These are phyloP conservation scores for Fusarium guadeloupense DNA, from an alignment of 2,329 filamentous ascomycete species.

Conservation along the genomic window DNA sequence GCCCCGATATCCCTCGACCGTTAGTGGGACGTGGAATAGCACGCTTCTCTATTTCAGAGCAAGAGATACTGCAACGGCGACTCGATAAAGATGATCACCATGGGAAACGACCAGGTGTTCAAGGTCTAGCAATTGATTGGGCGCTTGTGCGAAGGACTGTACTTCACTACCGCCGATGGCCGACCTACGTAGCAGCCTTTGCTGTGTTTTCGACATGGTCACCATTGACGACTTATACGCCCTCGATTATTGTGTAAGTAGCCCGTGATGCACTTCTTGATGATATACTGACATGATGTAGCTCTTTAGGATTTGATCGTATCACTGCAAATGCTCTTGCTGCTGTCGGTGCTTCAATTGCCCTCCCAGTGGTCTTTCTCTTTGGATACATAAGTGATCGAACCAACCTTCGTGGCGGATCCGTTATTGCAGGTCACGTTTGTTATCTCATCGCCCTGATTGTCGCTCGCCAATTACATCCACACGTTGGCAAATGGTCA, in stretches of 20 bases:
- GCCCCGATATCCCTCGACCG: neutral
- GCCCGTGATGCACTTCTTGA: no score
- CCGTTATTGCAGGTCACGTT: constrained; percentile 7
- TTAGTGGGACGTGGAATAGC: neutral
- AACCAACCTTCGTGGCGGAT: constrained; percentile 45
- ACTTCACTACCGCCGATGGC: constrained; percentile 21
- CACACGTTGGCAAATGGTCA: constrained; percentile 57
- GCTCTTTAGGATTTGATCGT: constrained; percentile 55
- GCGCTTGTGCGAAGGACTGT: constrained; percentile 10
- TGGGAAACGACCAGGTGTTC: constrained; percentile 44
- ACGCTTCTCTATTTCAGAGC: neutral
- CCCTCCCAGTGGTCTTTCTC: constrained; percentile 57
- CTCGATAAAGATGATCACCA: constrained; percentile 42
- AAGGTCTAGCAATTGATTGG: constrained; percentile 35
- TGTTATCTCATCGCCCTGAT: constrained; percentile 8
- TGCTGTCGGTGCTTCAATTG: constrained; percentile 52
- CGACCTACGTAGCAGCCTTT: constrained; percentile 19
- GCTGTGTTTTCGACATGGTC: constrained; percentile 28
- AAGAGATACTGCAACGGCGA: neutral
- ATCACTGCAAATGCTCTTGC: constrained; percentile 58
- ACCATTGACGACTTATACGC: constrained; percentile 20
- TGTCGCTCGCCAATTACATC: constrained; percentile 39
- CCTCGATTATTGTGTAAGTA: constrained; percentile 26
- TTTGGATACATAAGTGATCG: constrained; percentile 59
- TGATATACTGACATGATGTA: constrained; percentile 4